Evolutionary conservation across 2,329 filamentous ascomycete genomes (phyloP).

Genomic region (Colletotrichum magnum): DNA sequence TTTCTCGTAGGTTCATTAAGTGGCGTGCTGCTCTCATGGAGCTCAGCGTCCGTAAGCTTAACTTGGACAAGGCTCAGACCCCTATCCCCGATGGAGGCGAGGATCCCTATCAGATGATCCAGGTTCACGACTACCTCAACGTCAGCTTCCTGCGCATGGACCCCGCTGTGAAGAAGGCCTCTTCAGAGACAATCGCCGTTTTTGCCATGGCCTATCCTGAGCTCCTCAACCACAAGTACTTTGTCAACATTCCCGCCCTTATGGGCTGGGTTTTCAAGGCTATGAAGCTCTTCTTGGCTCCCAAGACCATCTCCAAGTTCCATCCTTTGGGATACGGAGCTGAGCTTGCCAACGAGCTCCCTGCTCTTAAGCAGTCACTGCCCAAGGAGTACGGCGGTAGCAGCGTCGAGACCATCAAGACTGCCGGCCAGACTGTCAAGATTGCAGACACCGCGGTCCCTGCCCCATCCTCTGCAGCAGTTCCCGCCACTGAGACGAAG

Average conservation of each 20-base stretch:
- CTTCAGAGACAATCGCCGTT: conserved; percentile 82
- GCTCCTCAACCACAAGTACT: conserved; percentile 88
- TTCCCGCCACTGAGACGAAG: conserved; percentile 32
- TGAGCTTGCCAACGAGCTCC: conserved; percentile 74
- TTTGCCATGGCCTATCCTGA: conserved; percentile 91
- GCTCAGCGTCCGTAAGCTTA: conserved; percentile 81
- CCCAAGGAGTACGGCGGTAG: conserved; percentile 84
- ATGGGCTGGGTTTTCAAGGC: conserved; percentile 90
- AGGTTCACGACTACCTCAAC: conserved; percentile 93
- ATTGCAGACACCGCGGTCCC: conserved; percentile 43
- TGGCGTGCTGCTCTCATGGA: conserved; percentile 96
- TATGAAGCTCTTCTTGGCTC: conserved; percentile 82
- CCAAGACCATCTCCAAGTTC: conserved; percentile 84
- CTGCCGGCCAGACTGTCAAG: conserved; percentile 50
- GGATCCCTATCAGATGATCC: conserved; percentile 91
- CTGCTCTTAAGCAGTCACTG: conserved; percentile 72
- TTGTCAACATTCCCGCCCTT: conserved; percentile 90
- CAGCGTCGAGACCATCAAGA: conserved; percentile 64
- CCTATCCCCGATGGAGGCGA: conserved; percentile 80
- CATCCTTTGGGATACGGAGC: conserved; percentile 82
- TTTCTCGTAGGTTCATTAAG: conserved; percentile 78
- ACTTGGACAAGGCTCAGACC: conserved; percentile 76
- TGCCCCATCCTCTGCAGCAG: conserved; percentile 28
- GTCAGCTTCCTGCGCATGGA: conserved; percentile 90
- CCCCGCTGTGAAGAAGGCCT: conserved; percentile 72